Evolutionary conservation across 345 rosid genomes (phyloP), one percentile per base, ranked within the genome.

Genomic region (Bruguiera parviflora): DNA sequence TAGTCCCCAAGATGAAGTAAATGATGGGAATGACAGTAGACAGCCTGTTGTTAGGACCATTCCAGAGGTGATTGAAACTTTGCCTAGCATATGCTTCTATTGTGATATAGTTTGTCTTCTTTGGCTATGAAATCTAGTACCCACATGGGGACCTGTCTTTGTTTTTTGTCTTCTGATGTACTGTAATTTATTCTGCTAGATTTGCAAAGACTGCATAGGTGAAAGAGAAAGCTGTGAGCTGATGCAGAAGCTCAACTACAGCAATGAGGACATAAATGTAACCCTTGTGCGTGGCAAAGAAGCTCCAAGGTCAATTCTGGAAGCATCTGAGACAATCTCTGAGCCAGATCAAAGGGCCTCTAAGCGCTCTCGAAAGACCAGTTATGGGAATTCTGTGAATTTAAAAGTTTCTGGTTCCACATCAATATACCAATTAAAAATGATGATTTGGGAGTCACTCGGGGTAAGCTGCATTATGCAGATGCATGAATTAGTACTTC

Each of bases 391-490:
- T 82, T 77, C 83, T 21, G 84, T 88, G 53, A 88, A 85, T 79
- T 75, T 95, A 60, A 88, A 84, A 79, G 99, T 95, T 69, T 95
- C 99, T 64, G 96, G 96, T 8, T 83, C 92, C 49, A 95, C 92
- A 56, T 80, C 97, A 24, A 71, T 95, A 64, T 95, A 95, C 83
- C 97, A 90, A 68, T 79, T 95, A 67, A 95, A 95, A 80, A 92
- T 95, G 99, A 90, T 95, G 99, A 95, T 92, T 77, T 92, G 99
- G 96, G 97, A 92, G 79, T 86, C 93, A 60, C 93, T 95, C 68
- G 99, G 99, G 96, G 99, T 92, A 90, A 66, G 90, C 73, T 68
- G 51, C 33, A 8, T 18, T 21, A 35, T 59, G 16, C 63, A 61
- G 52, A 63, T 32, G 5, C 22, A 18, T 10, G 20, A 27, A n/a